phyloP scores from a whole-genome alignment of 345 rosid species.

The Reutealis trisperma region DNA sequence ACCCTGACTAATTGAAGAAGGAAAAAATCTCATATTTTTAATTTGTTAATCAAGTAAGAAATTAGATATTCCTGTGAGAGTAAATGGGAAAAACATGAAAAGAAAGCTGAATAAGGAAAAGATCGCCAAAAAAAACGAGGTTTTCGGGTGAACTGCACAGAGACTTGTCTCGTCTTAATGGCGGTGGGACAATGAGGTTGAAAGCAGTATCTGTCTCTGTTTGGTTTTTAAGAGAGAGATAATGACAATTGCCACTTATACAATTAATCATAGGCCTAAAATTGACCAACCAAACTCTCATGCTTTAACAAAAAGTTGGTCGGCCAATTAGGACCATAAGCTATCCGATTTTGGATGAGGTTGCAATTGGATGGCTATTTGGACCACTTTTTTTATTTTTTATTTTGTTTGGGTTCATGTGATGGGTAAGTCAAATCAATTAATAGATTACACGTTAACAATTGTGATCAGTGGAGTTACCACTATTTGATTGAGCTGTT shows the following conservation, averaged over 20 bases:
- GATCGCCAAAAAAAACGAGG: not conserved
- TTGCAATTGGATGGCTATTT: too few species aligned
- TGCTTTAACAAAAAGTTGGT: not conserved
- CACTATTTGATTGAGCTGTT: too few species aligned
- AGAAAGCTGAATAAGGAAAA: too few species aligned
- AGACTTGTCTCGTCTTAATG: too few species aligned
- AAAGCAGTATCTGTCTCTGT: not conserved
- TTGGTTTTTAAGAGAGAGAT: not conserved
- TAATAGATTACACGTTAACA: too few species aligned
- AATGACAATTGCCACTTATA: not conserved
- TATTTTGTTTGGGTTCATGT: too few species aligned
- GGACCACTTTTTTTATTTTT: not conserved
- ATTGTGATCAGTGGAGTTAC: too few species aligned
- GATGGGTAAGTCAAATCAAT: too few species aligned
- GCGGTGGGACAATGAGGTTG: not conserved
- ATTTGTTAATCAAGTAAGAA: too few species aligned
- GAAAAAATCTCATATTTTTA: too few species aligned
- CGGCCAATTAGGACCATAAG: constrained; percentile 22
- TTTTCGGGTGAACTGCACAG: not conserved
- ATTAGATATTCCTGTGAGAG: too few species aligned
- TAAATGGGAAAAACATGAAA: not conserved
- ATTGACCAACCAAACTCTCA: not conserved
- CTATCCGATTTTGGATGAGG: not conserved
- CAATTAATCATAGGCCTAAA: constrained; percentile 4
- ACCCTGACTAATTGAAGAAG: too few species aligned